Conservation (phyloP, 768 basidiomycete genomes). For the Cystobasidiopsis lactophilus region DNA sequence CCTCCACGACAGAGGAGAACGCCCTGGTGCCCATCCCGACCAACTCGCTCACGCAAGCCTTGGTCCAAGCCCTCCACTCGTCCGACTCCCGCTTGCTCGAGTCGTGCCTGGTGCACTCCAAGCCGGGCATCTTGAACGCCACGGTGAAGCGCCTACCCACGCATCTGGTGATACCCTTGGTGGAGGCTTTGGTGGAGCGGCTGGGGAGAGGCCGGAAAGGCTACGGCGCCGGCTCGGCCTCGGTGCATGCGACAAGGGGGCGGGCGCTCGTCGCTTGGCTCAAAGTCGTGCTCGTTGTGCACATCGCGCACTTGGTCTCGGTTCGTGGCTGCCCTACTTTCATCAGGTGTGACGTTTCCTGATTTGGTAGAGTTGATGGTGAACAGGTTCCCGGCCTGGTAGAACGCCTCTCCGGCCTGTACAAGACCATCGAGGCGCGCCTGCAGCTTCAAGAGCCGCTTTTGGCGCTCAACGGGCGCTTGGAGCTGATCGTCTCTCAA, state of each 20-base stretch:
- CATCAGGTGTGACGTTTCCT: neutral
- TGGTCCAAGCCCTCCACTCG: conserved; percentile 90
- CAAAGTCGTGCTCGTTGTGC: conserved; percentile 57
- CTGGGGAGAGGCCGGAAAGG: conserved; percentile 50
- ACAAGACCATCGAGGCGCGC: conserved; percentile 55
- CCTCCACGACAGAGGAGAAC: neutral
- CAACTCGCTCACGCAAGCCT: conserved; percentile 70
- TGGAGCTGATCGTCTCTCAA: conserved; percentile 85
- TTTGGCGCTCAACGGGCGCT: conserved; percentile 60
- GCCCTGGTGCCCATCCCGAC: conserved; percentile 20
- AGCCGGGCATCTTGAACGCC: conserved; percentile 55
- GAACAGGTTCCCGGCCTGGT: conserved; percentile 76
- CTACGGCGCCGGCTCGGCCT: conserved; percentile 8
- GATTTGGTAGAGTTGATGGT: too few relatives aligned
- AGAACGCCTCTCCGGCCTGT: conserved; percentile 59
- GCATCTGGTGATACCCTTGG: conserved; percentile 60
- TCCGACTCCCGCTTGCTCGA: conserved; percentile 71
- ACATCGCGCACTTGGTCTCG: conserved; percentile 82
- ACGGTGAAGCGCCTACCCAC: conserved; percentile 61
- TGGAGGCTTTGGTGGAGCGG: conserved; percentile 72
- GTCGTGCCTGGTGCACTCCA: conserved; percentile 63
- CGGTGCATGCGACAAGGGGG: conserved; percentile 50
- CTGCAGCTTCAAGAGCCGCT: conserved; percentile 64
- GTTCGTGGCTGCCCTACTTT: conserved; percentile 34
- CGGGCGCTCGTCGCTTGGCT: conserved; percentile 57